Percentiles rank a stretch among this genome's conserved stretches.
Conservation (phyloP, 495 filamentous ascomycete genomes). For the Penicillium pulvis region DNA sequence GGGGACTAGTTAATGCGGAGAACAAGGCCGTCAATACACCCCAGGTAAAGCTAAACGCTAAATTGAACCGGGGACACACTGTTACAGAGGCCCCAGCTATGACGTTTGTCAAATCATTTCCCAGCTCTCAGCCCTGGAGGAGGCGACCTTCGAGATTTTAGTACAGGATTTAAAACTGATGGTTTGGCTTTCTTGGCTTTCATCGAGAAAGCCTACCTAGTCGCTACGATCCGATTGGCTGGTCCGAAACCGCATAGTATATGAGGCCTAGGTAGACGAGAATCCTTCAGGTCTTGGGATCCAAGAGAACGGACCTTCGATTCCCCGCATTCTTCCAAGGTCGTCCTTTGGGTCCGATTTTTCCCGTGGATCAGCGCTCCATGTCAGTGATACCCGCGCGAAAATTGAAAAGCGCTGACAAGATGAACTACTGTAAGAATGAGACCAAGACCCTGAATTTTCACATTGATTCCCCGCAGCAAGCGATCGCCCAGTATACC, state of each 20-base stretch:
- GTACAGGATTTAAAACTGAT: too few species aligned
- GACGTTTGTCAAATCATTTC: not conserved
- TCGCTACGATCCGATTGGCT: too few species aligned
- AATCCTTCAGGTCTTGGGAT: too few species aligned
- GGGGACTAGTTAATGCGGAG: constrained; percentile 8
- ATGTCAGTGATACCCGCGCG: not conserved
- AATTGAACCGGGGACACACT: not conserved
- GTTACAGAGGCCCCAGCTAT: not conserved
- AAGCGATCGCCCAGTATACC: not conserved
- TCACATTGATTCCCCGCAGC: not conserved
- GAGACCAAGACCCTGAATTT: not conserved
- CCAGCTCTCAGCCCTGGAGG: too few species aligned
- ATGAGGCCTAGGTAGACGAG: too few species aligned
- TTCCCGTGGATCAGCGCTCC: not conserved
- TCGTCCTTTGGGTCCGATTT: too few species aligned
- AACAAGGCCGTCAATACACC: constrained; percentile 4
- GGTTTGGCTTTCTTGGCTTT: too few species aligned
- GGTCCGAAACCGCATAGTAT: too few species aligned
- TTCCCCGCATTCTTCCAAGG: too few species aligned
- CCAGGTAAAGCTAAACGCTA: not conserved
- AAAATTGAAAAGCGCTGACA: not conserved
- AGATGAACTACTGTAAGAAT: not conserved
- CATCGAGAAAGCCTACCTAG: too few species aligned
- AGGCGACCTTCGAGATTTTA: not conserved
- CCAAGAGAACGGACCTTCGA: too few species aligned